phyloP scores from a whole-genome alignment of 2,329 filamentous ascomycete genomes.

The Balansia obtecta region DNA sequence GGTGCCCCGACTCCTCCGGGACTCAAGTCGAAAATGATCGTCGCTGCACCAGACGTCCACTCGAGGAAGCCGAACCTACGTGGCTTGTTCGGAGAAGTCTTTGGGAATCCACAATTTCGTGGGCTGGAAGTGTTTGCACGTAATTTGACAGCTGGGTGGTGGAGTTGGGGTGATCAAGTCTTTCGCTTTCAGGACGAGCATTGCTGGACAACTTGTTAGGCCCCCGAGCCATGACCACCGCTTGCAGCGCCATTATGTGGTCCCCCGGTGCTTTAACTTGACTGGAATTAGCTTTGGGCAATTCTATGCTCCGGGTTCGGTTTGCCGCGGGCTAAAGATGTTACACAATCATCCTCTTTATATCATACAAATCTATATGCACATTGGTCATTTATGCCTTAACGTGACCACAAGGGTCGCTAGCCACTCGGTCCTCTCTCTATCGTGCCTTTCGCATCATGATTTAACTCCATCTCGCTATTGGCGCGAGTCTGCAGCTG shows the following conservation, averaged over 20 bases:
- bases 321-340: slow-evolving; percentile 9
- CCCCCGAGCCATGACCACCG: background rate
- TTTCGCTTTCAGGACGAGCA: slow-evolving; percentile 53
- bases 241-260: too few species aligned
- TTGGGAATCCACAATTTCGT: slow-evolving; percentile 33
- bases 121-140: slow-evolving; percentile 70
- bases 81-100: slow-evolving; percentile 40
- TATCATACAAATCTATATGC: slow-evolving; percentile 14
- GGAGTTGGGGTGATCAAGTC: slow-evolving; percentile 65
- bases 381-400: background rate
- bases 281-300: background rate
- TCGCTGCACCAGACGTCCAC: slow-evolving; percentile 64
- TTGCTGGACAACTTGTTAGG: slow-evolving; percentile 28
- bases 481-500: background rate
- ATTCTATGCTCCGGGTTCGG: background rate
- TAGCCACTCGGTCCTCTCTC: too few species aligned
- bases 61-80: slow-evolving; percentile 67
- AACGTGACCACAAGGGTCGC: too few species aligned
- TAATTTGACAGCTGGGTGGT: slow-evolving; percentile 63
- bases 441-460: too few species aligned
- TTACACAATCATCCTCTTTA: slow-evolving; percentile 19
- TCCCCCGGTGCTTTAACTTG: background rate
- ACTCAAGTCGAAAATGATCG: slow-evolving; percentile 39
- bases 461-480: too few species aligned
- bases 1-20: slow-evolving; percentile 15